Base-by-base conservation (phyloP, 2,329 filamentous ascomycete species). In the Aspergillus japonicus region DNA sequence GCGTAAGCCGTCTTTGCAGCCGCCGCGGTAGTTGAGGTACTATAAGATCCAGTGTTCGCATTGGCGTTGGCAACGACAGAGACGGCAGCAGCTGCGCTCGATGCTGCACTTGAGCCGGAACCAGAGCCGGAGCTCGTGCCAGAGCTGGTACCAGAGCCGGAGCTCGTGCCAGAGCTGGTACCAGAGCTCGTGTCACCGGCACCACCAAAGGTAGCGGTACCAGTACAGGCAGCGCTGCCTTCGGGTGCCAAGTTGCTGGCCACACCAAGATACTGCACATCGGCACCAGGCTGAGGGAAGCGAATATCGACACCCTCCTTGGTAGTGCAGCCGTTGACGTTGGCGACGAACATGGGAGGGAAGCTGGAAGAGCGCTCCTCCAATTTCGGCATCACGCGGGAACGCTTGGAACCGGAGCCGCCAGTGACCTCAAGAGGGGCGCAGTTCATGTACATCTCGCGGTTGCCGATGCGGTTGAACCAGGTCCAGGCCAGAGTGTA, bases 391-490 rank as follows among this genome's bases (percentile, higher is more conserved):
- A 71, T 68, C 63, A 70, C 71, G 6, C 52, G 49, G 16, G 67
- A 65, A 10, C 79, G 73, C 71, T 86, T 84, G 56, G 75, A 72
- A 1, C 26, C 6, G 26, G 78, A 75, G 23, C 78, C 77, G 4
- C 75, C 78, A 0, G 85, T 85, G 24, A 98, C 82, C 0, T 81
- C 83, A 51, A 96, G 75, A 0, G 91, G 86, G 0, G 89, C 91
- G 68, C 94, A 99, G 83, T 96, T 96, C 92, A 96, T 96, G 83
- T 98, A 97, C 83, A 96, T 92, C 73, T 98, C 95, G 1, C 93
- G 88, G 80, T 96, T 96, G 2, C 95, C 95, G 10, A 96, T 71
- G 61, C 89, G 89, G 77, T 98, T 98, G 77, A 96, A 87, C 95
- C 95, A 98, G 0, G 92, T 92, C 92, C 93, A 98, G 0, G 91